Evolutionary conservation across 257 asterid genomes (phyloP).

Genomic region (Przewalskia tangutica): DNA sequence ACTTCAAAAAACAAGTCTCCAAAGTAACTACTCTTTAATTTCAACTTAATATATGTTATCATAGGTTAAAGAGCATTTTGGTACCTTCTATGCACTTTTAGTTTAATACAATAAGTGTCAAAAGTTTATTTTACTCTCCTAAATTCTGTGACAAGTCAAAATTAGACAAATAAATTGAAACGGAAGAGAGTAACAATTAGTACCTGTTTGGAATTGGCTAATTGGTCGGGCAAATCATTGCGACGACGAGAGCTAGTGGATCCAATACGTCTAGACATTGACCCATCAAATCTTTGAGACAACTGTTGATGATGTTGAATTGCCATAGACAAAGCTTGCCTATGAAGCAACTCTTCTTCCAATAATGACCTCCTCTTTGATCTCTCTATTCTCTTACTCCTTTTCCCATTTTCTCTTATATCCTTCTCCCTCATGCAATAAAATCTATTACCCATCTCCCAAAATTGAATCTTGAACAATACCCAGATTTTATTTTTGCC

Average conservation of each 20-base stretch:
- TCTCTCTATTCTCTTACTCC: slow-evolving; percentile 60
- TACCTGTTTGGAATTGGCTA: slow-evolving; percentile 28
- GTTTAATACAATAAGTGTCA: no score
- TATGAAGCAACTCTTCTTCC: slow-evolving; percentile 81
- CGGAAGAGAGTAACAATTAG: no score
- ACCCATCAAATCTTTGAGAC: slow-evolving; percentile 76
- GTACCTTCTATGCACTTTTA: no score
- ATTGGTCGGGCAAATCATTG: slow-evolving; percentile 40
- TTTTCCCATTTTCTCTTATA: slow-evolving; percentile 22
- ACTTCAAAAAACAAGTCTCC: no score
- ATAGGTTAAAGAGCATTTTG: no score
- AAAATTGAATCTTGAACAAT: slow-evolving; percentile 19
- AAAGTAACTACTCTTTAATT: no score
- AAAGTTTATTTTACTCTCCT: no score
- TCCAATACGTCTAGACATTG: slow-evolving; percentile 88
- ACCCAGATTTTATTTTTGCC: slow-evolving; percentile 22
- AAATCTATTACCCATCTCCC: slow-evolving; percentile 67
- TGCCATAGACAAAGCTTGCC: slow-evolving; percentile 91
- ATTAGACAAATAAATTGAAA: no score
- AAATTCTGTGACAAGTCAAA: no score
- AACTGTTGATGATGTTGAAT: slow-evolving; percentile 81
- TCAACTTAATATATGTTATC: no score
- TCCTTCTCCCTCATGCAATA: slow-evolving; percentile 74
- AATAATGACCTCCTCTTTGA: slow-evolving; percentile 55
- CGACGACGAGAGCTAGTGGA: slow-evolving; percentile 92